These are phyloP conservation scores for Pterocarpus macrocarpus DNA, from an alignment of 306 rosid genomes.

Conservation along the genomic window DNA sequence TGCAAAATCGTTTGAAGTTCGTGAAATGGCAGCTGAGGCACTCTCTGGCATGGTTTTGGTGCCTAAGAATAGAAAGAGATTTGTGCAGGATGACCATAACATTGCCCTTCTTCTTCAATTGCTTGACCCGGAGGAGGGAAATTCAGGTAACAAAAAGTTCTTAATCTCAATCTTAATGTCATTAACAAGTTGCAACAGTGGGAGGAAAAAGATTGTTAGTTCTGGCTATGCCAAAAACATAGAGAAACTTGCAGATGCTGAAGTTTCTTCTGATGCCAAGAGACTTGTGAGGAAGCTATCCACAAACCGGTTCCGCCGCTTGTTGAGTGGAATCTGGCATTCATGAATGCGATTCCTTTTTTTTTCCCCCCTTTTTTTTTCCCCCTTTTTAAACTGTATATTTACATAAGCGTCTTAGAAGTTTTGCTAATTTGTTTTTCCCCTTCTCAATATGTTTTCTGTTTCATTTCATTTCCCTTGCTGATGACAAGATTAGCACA, in stretches of 20 bases:
- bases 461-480: constrained; percentile 41
- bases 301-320: constrained; percentile 71
- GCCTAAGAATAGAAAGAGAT: constrained; percentile 77
- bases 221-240: constrained; percentile 82
- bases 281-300: constrained; percentile 82
- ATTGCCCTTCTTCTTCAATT: constrained; percentile 72
- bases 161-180: constrained; percentile 77
- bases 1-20: constrained; percentile 80
- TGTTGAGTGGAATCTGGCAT: constrained; percentile 90
- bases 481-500: constrained; percentile 49
- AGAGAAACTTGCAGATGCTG: constrained; percentile 82
- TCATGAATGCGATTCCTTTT: constrained; percentile 63
- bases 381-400: constrained; percentile 61
- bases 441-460: constrained; percentile 38
- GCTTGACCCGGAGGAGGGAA: constrained; percentile 74
- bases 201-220: constrained; percentile 77
- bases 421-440: constrained; percentile 52
- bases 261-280: constrained; percentile 86
- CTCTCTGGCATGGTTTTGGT: constrained; percentile 73
- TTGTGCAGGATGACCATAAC: constrained; percentile 81
- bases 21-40: constrained; percentile 88
- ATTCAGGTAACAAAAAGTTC: constrained; percentile 72
- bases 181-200: constrained; percentile 80
- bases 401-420: constrained; percentile 59
- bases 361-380: constrained; percentile 20